Evolutionary conservation across 225 moss, liverwort and hornwort genomes (phyloP).

Genomic region (Polytrichum commune): DNA sequence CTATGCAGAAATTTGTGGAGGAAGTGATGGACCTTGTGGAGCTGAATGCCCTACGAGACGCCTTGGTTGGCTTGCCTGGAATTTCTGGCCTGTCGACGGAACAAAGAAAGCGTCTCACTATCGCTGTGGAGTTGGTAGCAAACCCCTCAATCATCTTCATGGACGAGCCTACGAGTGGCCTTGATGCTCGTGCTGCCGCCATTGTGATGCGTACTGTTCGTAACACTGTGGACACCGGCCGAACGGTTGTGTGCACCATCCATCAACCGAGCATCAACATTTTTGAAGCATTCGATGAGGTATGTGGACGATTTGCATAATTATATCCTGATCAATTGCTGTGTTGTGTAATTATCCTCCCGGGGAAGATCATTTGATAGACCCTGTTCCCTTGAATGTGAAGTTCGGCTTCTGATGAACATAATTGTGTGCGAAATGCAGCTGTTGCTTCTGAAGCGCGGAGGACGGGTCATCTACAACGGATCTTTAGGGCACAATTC

Average conservation of each 20-base stretch:
- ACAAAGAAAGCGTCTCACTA: conserved; percentile 52
- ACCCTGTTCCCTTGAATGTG: too few species aligned
- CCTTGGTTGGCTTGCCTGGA: conserved; percentile 44
- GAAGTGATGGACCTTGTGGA: conserved; percentile 63
- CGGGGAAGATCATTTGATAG: too few species aligned
- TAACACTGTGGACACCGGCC: conserved; percentile 49
- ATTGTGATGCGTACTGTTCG: conserved; percentile 56
- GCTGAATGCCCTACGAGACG: conserved; percentile 33
- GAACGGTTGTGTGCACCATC: conserved; percentile 54
- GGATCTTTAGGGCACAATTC: conserved; percentile 47
- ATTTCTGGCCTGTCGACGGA: conserved; percentile 44
- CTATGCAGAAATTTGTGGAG: conserved; percentile 46
- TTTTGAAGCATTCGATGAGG: conserved; percentile 60
- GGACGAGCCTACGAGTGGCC: conserved; percentile 59
- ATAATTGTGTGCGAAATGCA: conserved; percentile 11
- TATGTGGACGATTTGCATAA: not conserved
- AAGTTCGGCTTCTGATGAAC: too few species aligned
- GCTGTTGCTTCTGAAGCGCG: conserved; percentile 50
- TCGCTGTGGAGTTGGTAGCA: conserved; percentile 47
- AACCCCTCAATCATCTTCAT: conserved; percentile 54
- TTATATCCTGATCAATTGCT: too few species aligned
- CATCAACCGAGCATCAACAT: conserved; percentile 58
- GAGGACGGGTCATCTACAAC: conserved; percentile 43
- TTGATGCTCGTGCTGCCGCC: conserved; percentile 52
- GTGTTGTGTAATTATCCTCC: too few species aligned